Evolutionary conservation across 768 basidiomycete genomes (phyloP).

Genomic region (Mrakia frigida): DNA sequence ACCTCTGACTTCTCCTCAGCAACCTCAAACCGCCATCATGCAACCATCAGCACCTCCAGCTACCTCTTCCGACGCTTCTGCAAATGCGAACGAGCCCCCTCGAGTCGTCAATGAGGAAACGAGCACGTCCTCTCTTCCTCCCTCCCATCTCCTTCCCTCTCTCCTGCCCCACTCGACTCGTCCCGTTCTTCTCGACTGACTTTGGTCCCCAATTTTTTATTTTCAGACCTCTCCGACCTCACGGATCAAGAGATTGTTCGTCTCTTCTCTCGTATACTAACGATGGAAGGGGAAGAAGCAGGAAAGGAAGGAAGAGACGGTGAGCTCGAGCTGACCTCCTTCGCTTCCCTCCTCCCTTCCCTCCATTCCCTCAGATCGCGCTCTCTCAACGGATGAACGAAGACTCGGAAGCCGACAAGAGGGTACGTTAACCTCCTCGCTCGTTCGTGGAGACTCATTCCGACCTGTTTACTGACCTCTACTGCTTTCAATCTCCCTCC

Average conservation of each 20-base stretch:
- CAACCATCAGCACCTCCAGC: background rate
- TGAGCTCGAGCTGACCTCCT: background rate
- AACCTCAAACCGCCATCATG: background rate
- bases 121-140: background rate
- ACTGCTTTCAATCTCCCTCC: background rate
- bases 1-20: background rate
- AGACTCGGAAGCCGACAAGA: constrained; percentile 1
- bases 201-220: background rate
- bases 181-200: background rate
- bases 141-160: background rate
- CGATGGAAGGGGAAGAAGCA: background rate
- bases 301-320: background rate
- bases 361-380: constrained; percentile 1
- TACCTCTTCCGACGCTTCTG: background rate
- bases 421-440: background rate
- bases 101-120: constrained; percentile 8
- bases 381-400: constrained; percentile 16
- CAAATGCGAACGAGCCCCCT: background rate
- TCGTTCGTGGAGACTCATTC: background rate
- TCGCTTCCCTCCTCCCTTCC: background rate
- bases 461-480: background rate
- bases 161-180: background rate
- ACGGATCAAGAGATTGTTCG: constrained; percentile 14
- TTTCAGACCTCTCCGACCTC: background rate
- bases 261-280: background rate